Conservation (phyloP, 2,329 filamentous ascomycete genomes). For the Chaetomiaceae sp. region DNA sequence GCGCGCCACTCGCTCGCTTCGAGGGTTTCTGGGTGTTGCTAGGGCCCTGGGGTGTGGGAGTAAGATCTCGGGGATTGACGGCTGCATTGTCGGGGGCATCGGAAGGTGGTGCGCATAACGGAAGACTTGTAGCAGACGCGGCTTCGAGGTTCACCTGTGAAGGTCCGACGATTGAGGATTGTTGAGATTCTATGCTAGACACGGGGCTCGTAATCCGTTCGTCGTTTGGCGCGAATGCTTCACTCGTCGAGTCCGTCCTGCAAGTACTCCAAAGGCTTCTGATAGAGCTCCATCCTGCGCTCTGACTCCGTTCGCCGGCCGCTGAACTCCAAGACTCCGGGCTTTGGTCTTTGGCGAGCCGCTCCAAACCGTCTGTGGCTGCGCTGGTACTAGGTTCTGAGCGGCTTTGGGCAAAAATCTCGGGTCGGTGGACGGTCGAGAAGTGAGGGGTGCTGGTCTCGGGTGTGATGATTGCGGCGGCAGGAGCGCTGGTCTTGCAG, state of each 20-base stretch:
- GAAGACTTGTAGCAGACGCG: neutral
- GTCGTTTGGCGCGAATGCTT: constrained; percentile 13
- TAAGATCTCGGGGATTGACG: constrained; percentile 6
- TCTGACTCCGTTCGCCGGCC: constrained; percentile 56
- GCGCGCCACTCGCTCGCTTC: constrained; percentile 30
- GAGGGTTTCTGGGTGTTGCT: constrained; percentile 6
- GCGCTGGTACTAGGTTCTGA: constrained; percentile 65
- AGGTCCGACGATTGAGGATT: neutral
- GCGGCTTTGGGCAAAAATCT: constrained; percentile 30
- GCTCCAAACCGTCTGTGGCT: constrained; percentile 67
- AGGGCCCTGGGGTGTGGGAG: constrained; percentile 5
- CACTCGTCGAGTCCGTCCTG: constrained; percentile 47
- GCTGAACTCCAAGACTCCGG: constrained; percentile 50
- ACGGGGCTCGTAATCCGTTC: neutral
- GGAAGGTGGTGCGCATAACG: neutral
- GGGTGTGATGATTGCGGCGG: constrained; percentile 58
- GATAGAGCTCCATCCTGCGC: constrained; percentile 67
- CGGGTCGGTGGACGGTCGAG: constrained; percentile 48
- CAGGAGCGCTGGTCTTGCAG: constrained; percentile 61
- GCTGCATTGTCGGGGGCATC: constrained; percentile 1
- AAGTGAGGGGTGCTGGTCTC: constrained; percentile 66
- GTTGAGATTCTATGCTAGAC: constrained; percentile 15
- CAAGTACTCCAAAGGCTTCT: constrained; percentile 61
- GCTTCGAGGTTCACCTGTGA: neutral
- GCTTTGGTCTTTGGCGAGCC: constrained; percentile 64